Percentiles rank a stretch among this genome's conserved stretches.
phyloP scores from a whole-genome alignment of 2,329 filamentous ascomycete genomes.

The Colletotrichum neosansevieriae region DNA sequence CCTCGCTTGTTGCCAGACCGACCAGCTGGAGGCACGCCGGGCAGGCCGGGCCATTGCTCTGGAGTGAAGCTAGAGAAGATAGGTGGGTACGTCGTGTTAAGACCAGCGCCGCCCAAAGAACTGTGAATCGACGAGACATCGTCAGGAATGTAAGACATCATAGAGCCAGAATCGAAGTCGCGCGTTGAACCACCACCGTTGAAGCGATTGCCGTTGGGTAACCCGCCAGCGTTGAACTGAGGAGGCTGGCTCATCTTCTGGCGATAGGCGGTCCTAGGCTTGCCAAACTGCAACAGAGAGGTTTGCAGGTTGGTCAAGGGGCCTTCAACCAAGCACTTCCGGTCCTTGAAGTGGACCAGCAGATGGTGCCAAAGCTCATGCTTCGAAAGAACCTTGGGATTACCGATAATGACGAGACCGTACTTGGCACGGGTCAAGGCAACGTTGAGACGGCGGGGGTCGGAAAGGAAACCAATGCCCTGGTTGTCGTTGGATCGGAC shows the following conservation, averaged over 20 bases:
- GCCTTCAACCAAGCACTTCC: slow-evolving; percentile 94
- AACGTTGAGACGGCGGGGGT: slow-evolving; percentile 96
- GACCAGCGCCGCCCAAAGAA: slow-evolving; percentile 86
- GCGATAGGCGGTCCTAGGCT: slow-evolving; percentile 92
- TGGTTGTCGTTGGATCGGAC: slow-evolving; percentile 99
- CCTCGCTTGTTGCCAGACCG: slow-evolving; percentile 76
- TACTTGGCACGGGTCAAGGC: slow-evolving; percentile 97
- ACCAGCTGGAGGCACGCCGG: slow-evolving; percentile 69
- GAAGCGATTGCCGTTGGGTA: slow-evolving; percentile 45
- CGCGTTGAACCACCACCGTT: slow-evolving; percentile 50
- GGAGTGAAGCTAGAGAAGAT: slow-evolving; percentile 95
- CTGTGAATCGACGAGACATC: slow-evolving; percentile 97
- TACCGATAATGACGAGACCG: slow-evolving; percentile 94
- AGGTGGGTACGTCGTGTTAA: slow-evolving; percentile 85
- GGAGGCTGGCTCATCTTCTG: slow-evolving; percentile 83
- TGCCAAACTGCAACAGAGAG: slow-evolving; percentile 93
- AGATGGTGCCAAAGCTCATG: slow-evolving; percentile 98
- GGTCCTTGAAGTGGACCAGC: slow-evolving; percentile 95
- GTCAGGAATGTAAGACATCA: slow-evolving; percentile 95
- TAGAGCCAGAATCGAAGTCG: slow-evolving; percentile 83
- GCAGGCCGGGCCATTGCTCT: slow-evolving; percentile 88
- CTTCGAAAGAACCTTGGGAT: slow-evolving; percentile 97
- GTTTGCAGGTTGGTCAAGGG: slow-evolving; percentile 96
- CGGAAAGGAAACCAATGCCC: slow-evolving; percentile 98
- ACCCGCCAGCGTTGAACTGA: slow-evolving; percentile 68